These are phyloP conservation scores for Phytophthora sp. DNA, from an alignment of 352 stramenopile species.

Conservation along the genomic window DNA sequence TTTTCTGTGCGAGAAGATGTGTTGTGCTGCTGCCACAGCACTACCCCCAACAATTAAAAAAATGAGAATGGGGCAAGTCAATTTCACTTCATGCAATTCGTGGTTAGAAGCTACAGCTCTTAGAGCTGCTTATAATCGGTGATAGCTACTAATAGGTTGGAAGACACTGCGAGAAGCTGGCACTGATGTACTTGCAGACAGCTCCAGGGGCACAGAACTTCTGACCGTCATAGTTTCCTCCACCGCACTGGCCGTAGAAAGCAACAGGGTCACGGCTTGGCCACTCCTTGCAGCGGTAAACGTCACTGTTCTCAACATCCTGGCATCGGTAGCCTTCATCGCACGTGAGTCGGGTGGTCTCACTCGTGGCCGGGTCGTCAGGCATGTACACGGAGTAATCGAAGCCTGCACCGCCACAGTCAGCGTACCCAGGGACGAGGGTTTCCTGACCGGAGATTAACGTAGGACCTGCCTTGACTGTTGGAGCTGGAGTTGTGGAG, in stretches of 20 bases:
- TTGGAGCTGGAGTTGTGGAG: not conserved
- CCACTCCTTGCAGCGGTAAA: slow-evolving; percentile 27
- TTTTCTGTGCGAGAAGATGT: no score
- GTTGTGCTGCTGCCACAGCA: no score
- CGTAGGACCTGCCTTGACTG: slow-evolving; percentile 1
- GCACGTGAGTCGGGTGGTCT: slow-evolving; percentile 17
- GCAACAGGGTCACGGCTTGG: slow-evolving; percentile 18
- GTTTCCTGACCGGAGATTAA: slow-evolving; percentile 14
- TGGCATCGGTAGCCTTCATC: slow-evolving; percentile 23
- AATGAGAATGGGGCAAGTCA: no score
- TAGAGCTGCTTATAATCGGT: not conserved
- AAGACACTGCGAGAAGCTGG: slow-evolving; percentile 35
- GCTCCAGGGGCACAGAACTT: slow-evolving; percentile 31
- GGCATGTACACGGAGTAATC: slow-evolving; percentile 34
- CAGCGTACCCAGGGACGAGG: slow-evolving; percentile 11
- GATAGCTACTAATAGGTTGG: slow-evolving; percentile 19
- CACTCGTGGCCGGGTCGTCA: not conserved
- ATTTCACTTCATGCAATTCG: not conserved
- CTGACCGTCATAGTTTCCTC: slow-evolving; percentile 27
- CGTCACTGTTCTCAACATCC: not conserved
- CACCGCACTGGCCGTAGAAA: slow-evolving; percentile 36
- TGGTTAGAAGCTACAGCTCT: not conserved
- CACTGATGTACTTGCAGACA: slow-evolving; percentile 32
- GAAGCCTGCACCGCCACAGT: slow-evolving; percentile 27
- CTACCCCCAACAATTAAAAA: not conserved